Conservation (phyloP, 2,329 filamentous ascomycete species). For the Paramyrothecium sp. region DNA sequence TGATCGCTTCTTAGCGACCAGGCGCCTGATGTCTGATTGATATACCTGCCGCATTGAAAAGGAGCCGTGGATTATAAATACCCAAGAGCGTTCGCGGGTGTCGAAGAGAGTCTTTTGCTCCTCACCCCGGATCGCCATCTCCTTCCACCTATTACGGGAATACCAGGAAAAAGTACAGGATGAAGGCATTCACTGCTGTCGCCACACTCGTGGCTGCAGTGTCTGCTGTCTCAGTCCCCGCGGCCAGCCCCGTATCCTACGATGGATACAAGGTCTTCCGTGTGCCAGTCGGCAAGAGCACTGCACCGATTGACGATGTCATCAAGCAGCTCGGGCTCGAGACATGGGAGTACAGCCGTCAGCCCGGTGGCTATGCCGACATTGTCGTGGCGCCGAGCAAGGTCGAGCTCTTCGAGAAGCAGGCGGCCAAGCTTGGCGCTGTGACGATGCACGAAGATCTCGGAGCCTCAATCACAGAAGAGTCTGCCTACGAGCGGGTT, state of each 20-base stretch:
- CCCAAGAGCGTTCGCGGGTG: background rate
- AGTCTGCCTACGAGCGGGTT: constrained; percentile 22
- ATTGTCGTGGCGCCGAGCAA: constrained; percentile 36
- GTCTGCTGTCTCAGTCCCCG: constrained; percentile 7
- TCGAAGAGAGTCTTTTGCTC: background rate
- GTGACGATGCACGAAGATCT: constrained; percentile 37
- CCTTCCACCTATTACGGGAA: background rate
- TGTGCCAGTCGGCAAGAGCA: constrained; percentile 31
- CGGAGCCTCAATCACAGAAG: constrained; percentile 32
- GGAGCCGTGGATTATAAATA: background rate
- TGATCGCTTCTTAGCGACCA: background rate
- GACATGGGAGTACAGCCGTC: constrained; percentile 35
- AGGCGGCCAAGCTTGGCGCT: constrained; percentile 26
- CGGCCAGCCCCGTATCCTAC: constrained; percentile 28
- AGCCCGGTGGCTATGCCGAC: constrained; percentile 33
- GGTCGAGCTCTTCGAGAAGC: constrained; percentile 29
- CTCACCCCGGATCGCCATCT: background rate
- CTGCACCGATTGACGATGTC: constrained; percentile 28
- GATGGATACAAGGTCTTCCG: constrained; percentile 45
- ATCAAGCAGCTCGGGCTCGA: constrained; percentile 30
- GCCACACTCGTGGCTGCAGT: constrained; percentile 13
- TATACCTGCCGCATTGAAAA: background rate
- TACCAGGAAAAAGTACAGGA: constrained; percentile 1
- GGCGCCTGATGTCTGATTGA: background rate
- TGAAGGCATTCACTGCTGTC: constrained; percentile 15